These are phyloP conservation scores for Saprolegnia parasitica DNA, from an alignment of 352 stramenopile genomes.

Conservation along the genomic window DNA sequence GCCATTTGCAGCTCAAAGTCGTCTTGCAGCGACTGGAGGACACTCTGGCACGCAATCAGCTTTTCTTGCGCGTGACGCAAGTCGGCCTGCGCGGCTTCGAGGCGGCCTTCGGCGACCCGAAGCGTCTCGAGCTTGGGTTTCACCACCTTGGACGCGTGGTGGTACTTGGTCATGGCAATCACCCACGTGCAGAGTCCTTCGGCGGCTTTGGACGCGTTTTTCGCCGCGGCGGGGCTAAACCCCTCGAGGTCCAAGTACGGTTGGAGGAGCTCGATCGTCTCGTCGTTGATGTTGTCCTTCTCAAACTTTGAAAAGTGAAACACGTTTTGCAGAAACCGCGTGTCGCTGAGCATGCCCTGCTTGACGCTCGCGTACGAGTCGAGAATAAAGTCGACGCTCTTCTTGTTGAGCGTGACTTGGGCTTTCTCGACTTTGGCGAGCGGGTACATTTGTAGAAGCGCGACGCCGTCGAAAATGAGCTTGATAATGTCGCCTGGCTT, in stretches of 20 bases:
- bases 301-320: constrained; percentile 88
- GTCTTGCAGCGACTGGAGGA: constrained; percentile 64
- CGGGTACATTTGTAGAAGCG: constrained; percentile 82
- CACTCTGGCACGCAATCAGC: constrained; percentile 54
- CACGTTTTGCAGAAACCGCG: constrained; percentile 84
- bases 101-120: constrained; percentile 78
- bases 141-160: constrained; percentile 90
- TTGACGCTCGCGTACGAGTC: constrained; percentile 85
- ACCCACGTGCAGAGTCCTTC: constrained; percentile 89
- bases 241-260: constrained; percentile 86
- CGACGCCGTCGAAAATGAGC: constrained; percentile 89
- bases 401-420: constrained; percentile 72
- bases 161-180: constrained; percentile 88
- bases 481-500: constrained; percentile 91
- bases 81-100: constrained; percentile 74
- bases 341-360: constrained; percentile 82
- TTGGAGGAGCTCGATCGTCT: constrained; percentile 89
- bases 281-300: constrained; percentile 91
- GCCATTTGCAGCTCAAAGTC: constrained; percentile 88
- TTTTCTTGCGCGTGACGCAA: constrained; percentile 71
- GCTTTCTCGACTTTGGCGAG: constrained; percentile 65
- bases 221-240: constrained; percentile 70
- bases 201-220: constrained; percentile 87
- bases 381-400: constrained; percentile 73
- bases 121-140: constrained; percentile 91